Evolutionary conservation across 331 rosid genomes (phyloP).

Genomic region (Prunus yedoensis): DNA sequence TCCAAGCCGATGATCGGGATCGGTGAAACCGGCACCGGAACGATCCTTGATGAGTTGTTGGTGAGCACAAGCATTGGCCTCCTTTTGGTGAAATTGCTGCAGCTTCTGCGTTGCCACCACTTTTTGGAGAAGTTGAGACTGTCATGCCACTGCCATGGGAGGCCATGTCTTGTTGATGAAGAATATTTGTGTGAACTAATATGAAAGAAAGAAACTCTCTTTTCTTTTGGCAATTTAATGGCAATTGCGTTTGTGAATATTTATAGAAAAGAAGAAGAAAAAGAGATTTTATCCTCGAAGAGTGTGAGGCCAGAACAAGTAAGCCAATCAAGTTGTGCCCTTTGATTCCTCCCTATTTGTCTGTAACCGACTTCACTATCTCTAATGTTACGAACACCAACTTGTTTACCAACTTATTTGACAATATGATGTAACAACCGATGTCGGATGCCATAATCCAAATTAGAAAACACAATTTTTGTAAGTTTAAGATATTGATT

Average conservation of each 20-base stretch:
- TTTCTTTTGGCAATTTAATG: neutral
- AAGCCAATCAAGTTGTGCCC: conserved; percentile 9
- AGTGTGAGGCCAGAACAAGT: conserved; percentile 27
- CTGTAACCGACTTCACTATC: neutral
- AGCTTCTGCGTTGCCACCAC: conserved; percentile 32
- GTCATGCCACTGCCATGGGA: conserved; percentile 35
- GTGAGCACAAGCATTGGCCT: conserved; percentile 86
- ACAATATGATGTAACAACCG: no score
- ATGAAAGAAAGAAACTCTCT: neutral
- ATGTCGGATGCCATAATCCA: no score
- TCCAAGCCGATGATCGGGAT: conserved; percentile 44
- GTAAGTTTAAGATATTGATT: neutral
- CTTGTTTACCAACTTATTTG: neutral
- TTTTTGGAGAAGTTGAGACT: conserved; percentile 51
- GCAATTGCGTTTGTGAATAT: neutral
- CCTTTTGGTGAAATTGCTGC: conserved; percentile 47
- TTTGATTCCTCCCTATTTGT: conserved; percentile 23
- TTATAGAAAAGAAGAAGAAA: neutral
- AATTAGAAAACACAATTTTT: no score
- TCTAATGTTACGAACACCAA: neutral
- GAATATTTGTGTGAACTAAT: neutral
- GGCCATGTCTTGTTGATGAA: conserved; percentile 41
- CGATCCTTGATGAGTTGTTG: conserved; percentile 87
- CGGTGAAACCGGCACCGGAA: conserved; percentile 89
- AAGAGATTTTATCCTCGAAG: neutral